Base-by-base conservation (phyloP, 202 grass and related monocot species). In the Dendrocalamus latiflorus region DNA sequence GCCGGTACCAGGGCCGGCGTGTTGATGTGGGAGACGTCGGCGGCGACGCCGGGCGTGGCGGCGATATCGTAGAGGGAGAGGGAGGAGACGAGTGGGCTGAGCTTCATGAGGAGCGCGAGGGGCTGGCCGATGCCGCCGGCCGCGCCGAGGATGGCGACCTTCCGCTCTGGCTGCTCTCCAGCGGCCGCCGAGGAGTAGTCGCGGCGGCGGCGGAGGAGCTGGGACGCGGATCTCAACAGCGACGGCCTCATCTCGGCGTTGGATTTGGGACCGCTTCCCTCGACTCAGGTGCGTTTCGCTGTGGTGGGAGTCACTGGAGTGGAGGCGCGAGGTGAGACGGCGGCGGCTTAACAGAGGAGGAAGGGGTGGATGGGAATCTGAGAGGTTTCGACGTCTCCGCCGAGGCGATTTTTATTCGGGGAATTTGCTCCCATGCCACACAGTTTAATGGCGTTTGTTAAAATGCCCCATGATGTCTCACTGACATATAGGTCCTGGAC, bases 21-120 rank as follows among this genome's bases (percentile, higher is more conserved):
- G 86, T 97, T 97, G 88, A 97, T 97, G 88, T 97, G 94, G 79
- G 92, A 91, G 70, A 92, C 88, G 55, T 97, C 94, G 60, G 94
- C 92, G 47, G 92, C 92, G 68, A 97, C 92, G 61, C 92, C 92
- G 77, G 88, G 92, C 1, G 94, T 97, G 4, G 81, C 90, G 43
- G 86, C 88, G 84, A 97, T 90, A 78, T 97, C 94, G 78, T 94
- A 97, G 72, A 97, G 92, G 41, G 92, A 92, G 62, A 97, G 94
- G n/a, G 78, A 93, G 79, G 94, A 94, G 42, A 97, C 92, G 55
- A 97, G 90, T 39, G 94, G 92, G 86, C 91, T 97, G 78, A 97
- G 90, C 86, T 97, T 97, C 92, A 97, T 90, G 75, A 97, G 92
- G 49, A 97, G 94, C 28, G 94, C 42, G 15, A 97, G 90, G 4